These are phyloP conservation scores for Graphilbum ipis-grandicollis DNA, from an alignment of 2,329 filamentous ascomycete species.

Conservation along the genomic window DNA sequence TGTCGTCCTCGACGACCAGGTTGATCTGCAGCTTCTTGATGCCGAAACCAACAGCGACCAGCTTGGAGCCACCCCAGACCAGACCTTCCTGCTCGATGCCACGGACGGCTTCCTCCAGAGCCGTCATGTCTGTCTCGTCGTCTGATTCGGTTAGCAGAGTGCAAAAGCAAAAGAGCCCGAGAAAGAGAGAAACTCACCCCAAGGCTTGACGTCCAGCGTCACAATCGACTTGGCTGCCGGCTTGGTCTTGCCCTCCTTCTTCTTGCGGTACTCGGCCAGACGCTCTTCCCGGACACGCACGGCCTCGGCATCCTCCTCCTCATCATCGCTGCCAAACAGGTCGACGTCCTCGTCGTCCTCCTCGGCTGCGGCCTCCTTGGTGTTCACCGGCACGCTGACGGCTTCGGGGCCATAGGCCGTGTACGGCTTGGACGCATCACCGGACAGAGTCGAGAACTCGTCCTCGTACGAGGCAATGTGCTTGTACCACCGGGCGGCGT, in stretches of 20 bases:
- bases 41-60: slow-evolving; percentile 85
- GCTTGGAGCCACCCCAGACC: slow-evolving; percentile 83
- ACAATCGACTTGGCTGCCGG: slow-evolving; percentile 88
- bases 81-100: slow-evolving; percentile 83
- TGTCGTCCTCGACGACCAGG: slow-evolving; percentile 93
- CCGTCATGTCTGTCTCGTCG: slow-evolving; percentile 84
- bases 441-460: slow-evolving; percentile 80
- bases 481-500: slow-evolving; percentile 97
- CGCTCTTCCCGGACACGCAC: slow-evolving; percentile 72
- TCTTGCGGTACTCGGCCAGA: slow-evolving; percentile 84
- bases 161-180: background rate
- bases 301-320: slow-evolving; percentile 86
- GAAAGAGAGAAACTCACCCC: slow-evolving; percentile 50
- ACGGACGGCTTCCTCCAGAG: slow-evolving; percentile 66
- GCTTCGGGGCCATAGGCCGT: slow-evolving; percentile 82
- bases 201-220: slow-evolving; percentile 93
- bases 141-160: slow-evolving; percentile 26
- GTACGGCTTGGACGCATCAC: slow-evolving; percentile 78
- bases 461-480: slow-evolving; percentile 87
- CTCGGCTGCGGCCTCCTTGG: slow-evolving; percentile 45
- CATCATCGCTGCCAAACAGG: slow-evolving; percentile 83
- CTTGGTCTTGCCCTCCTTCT: slow-evolving; percentile 93
- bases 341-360: slow-evolving; percentile 78
- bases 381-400: slow-evolving; percentile 62
- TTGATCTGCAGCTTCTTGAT: slow-evolving; percentile 99